phyloP scores from a whole-genome alignment of 2,329 filamentous ascomycete genomes.

The Aspergillus sclerotialis region DNA sequence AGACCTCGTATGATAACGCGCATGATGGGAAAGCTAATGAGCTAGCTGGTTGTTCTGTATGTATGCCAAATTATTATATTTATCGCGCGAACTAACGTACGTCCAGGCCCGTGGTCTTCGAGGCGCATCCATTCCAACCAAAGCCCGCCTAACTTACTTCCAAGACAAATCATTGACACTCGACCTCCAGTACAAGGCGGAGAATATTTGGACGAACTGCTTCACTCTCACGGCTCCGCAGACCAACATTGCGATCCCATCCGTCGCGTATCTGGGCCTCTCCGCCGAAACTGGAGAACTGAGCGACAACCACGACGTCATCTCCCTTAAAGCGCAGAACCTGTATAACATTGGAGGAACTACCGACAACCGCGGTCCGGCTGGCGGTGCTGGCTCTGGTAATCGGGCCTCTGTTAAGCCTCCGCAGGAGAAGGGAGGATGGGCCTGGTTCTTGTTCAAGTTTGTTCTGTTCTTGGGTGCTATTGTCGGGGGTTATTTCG shows the following conservation, averaged over 20 bases:
- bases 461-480: constrained; percentile 66
- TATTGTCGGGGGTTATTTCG: constrained; percentile 70
- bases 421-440: constrained; percentile 40
- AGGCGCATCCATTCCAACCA: constrained; percentile 70
- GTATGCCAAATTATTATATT: constrained; percentile 13
- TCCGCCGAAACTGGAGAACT: constrained; percentile 83
- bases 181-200: constrained; percentile 88
- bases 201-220: constrained; percentile 82
- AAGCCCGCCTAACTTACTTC: constrained; percentile 87
- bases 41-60: constrained; percentile 80
- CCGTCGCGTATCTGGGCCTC: constrained; percentile 58
- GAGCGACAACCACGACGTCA: constrained; percentile 95
- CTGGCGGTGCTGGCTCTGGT: constrained; percentile 15
- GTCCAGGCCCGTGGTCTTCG: constrained; percentile 72
- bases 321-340: constrained; percentile 79
- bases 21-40: constrained; percentile 93
- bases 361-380: constrained; percentile 14
- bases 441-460: constrained; percentile 74
- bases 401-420: constrained; percentile 14
- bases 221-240: constrained; percentile 62
- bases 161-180: constrained; percentile 87
- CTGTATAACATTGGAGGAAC: constrained; percentile 57
- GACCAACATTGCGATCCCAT: constrained; percentile 69
- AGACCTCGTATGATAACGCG: constrained; percentile 82
- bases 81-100: constrained; percentile 1